Percentiles rank a stretch among this genome's conserved stretches.
Conservation (phyloP, 257 asterid species). For the Penstemon newberryi region DNA sequence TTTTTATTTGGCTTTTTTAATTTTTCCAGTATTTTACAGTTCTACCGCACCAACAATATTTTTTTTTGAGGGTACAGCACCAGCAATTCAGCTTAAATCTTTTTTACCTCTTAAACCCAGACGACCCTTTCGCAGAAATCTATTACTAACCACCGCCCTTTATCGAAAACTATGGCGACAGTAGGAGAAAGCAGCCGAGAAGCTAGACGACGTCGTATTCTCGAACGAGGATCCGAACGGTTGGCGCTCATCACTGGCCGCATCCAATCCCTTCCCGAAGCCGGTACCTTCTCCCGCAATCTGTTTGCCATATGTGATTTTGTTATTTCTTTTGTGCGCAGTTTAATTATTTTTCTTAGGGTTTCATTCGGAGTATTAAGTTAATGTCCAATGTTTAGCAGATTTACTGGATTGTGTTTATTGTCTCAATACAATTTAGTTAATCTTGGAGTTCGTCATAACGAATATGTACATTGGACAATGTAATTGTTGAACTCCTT, state of each 20-base stretch:
- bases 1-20: too few relatives aligned
- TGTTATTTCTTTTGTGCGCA: background rate
- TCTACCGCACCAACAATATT: too few relatives aligned
- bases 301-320: background rate
- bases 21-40: too few relatives aligned
- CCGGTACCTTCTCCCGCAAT: slow-evolving; percentile 36
- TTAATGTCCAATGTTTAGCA: background rate
- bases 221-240: slow-evolving; percentile 78
- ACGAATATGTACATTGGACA: too few relatives aligned
- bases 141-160: too few relatives aligned
- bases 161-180: slow-evolving; percentile 31
- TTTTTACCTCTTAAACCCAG: too few relatives aligned
- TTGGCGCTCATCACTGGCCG: slow-evolving; percentile 86
- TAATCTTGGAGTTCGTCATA: too few relatives aligned
- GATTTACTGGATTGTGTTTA: background rate
- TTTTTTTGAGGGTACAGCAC: too few relatives aligned
- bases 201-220: slow-evolving; percentile 82
- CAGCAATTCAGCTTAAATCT: too few relatives aligned
- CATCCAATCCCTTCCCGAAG: slow-evolving; percentile 54
- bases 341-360: background rate
- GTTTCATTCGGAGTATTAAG: background rate
- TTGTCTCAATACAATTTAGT: background rate
- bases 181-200: slow-evolving; percentile 46
- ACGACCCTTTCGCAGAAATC: too few relatives aligned
- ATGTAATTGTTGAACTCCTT: too few relatives aligned